Conservation (phyloP, 1,284 basidiomycete species). For the Mycena sp. region DNA sequence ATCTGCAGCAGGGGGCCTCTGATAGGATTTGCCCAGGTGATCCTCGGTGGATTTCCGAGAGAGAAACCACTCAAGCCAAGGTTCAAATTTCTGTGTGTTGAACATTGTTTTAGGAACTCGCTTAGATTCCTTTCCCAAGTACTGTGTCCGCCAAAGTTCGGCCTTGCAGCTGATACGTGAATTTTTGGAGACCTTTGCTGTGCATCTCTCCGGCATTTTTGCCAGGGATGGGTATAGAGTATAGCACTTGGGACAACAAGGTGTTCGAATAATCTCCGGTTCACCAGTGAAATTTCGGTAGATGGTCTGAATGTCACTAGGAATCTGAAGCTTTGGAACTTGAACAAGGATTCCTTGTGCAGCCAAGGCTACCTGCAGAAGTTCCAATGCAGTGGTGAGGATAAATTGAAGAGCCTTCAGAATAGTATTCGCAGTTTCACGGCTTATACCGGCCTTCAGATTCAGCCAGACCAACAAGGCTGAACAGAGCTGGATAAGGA, state of each 20-base stretch:
- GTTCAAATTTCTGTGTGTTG: constrained; percentile 40
- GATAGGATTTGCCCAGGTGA: no score
- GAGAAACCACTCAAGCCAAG: no score
- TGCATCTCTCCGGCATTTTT: constrained; percentile 25
- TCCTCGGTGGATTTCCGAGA: no score
- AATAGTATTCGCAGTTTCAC: constrained; percentile 14
- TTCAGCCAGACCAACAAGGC: constrained; percentile 13
- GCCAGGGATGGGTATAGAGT: constrained; percentile 26
- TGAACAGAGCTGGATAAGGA: constrained; percentile 12
- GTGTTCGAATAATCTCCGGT: constrained; percentile 33
- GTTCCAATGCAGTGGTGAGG: background rate
- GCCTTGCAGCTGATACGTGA: constrained; percentile 30
- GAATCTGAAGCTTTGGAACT: constrained; percentile 7
- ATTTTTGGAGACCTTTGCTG: constrained; percentile 27
- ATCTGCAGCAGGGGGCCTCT: no score
- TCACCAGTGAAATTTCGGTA: constrained; percentile 22
- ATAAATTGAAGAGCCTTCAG: constrained; percentile 17
- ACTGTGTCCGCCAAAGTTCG: constrained; percentile 31
- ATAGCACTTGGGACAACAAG: constrained; percentile 41
- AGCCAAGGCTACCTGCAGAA: background rate
- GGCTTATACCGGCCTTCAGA: constrained; percentile 14
- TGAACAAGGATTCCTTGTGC: constrained; percentile 11
- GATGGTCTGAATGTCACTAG: constrained; percentile 7
- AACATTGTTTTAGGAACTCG: constrained; percentile 38
- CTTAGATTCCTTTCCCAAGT: constrained; percentile 30